Conservation (phyloP, 2,329 filamentous ascomycete genomes). For the Penicillium sp. region DNA sequence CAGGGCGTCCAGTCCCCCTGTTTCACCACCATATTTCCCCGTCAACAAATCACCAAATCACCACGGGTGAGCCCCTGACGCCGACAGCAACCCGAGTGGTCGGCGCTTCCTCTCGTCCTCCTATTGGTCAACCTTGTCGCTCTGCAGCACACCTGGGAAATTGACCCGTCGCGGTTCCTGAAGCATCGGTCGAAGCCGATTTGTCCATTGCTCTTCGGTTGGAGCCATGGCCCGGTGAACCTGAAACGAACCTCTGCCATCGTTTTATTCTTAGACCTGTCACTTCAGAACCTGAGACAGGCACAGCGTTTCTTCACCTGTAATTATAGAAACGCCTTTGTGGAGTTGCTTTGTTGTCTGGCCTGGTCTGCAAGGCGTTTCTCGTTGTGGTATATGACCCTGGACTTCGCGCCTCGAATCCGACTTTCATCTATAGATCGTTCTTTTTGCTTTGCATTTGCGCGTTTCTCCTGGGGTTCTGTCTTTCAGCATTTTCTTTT, state of each 20-base stretch:
- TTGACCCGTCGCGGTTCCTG: constrained; percentile 22
- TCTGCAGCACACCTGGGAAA: constrained; percentile 17
- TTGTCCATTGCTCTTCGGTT: not conserved
- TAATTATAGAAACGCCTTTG: constrained; percentile 26
- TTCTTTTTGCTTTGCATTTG: constrained; percentile 8
- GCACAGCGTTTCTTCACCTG: constrained; percentile 11
- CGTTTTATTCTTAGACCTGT: constrained; percentile 25
- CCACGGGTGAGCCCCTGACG: constrained; percentile 19
- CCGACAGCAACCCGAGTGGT: constrained; percentile 11
- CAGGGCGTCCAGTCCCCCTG: not conserved
- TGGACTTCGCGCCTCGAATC: not conserved
- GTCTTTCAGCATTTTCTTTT: constrained; percentile 8
- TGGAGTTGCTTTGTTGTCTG: constrained; percentile 10
- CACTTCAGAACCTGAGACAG: constrained; percentile 25
- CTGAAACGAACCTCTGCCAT: constrained; percentile 19
- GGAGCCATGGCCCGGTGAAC: not conserved
- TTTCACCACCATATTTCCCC: not conserved
- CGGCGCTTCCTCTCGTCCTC: constrained; percentile 21
- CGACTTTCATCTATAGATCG: constrained; percentile 2
- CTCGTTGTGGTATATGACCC: not conserved
- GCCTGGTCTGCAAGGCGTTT: constrained; percentile 6
- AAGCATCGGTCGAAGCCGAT: constrained; percentile 16
- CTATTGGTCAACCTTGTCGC: constrained; percentile 23
- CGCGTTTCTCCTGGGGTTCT: constrained; percentile 4
- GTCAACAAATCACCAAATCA: not conserved